These are phyloP conservation scores for Thamnidium elegans DNA, from an alignment of 192 early-diverging fungal genomes.

Conservation along the genomic window DNA sequence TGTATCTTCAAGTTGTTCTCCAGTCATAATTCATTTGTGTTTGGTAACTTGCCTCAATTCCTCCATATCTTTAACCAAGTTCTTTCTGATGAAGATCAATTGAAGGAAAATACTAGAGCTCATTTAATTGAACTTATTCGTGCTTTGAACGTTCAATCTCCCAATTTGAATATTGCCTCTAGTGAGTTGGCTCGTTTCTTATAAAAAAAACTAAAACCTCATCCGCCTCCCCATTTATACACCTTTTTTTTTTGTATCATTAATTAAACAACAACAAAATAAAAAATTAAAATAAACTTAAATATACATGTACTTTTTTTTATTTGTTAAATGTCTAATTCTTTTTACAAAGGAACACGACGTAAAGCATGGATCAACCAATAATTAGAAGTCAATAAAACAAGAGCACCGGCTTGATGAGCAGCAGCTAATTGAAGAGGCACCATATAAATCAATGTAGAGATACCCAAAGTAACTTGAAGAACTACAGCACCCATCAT, in stretches of 20 bases:
- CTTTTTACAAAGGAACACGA: conserved; percentile 42
- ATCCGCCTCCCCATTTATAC: too few species aligned
- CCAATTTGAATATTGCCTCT: conserved; percentile 36
- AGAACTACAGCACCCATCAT: conserved; percentile 71
- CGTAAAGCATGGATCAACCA: conserved; percentile 73
- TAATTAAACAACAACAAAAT: too few species aligned
- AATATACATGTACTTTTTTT: too few species aligned
- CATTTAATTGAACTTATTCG: conserved; percentile 58
- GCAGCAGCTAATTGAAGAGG: conserved; percentile 90
- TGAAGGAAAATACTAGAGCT: conserved; percentile 50
- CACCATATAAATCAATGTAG: conserved; percentile 90
- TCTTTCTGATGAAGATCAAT: conserved; percentile 55
- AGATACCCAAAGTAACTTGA: conserved; percentile 89
- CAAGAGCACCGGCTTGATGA: conserved; percentile 91
- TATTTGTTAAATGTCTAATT: background rate
- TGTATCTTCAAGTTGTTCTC: conserved; percentile 65
- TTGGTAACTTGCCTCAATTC: conserved; percentile 49
- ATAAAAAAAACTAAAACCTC: conserved; percentile 8
- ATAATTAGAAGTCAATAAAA: conserved; percentile 76
- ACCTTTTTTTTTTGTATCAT: too few species aligned
- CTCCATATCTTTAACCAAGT: conserved; percentile 58
- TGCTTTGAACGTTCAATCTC: conserved; percentile 50
- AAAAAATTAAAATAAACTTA: too few species aligned
- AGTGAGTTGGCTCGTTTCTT: conserved; percentile 37
- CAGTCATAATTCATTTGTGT: conserved; percentile 45